Base-by-base conservation (phyloP, 106 monocot genomes). In the Chionographis japonica region DNA sequence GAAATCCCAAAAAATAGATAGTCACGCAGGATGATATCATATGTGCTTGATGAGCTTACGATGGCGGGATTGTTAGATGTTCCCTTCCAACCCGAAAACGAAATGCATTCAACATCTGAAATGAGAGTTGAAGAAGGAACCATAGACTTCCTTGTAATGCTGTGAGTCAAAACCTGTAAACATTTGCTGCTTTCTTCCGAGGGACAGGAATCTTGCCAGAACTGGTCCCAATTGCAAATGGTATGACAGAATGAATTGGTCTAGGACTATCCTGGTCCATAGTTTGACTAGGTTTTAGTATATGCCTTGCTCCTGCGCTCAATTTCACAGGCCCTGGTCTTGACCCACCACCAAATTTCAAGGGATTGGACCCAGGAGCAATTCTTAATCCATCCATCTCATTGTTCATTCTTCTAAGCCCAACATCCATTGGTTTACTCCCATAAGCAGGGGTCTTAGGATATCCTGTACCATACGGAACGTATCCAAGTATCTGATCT, bases 231-330 rank as follows among this genome's bases (percentile, higher is more conserved):
- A 12, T 4, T 49, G 71, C 43, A 56, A 77, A 77, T 65, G 70
- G 77, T 35, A 70, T 27, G n/a, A 62, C 69, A 15, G 83, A 81
- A 52, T 84, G 72, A 54, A 64, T 56, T 7, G 79, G 74, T 38
- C 58, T 67, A 53, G 80, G 59, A 36, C 56, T 72, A 50, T 71
- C 83, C 19, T 58, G 52, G 53, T 81, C 81, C 37, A 51, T 61
- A 37, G 60, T 83, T 12, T 68, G 58, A 72, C 72, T 67, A 12
- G 86, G 86, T 73, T 73, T 87, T 72, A 90, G 68, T 67, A 90
- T 79, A 37, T 90, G 90, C 68, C 79, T 90, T 36, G 84, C 81
- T 58, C 90, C 90, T 36, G 84, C 72, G 68, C 68, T 79, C 52
- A 90, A 60, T 67, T 87, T 90, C 8, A 84, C 43, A 19, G 84